Conservation (phyloP, 2,329 filamentous ascomycete genomes). For the Trichophyton mentagrophytes region DNA sequence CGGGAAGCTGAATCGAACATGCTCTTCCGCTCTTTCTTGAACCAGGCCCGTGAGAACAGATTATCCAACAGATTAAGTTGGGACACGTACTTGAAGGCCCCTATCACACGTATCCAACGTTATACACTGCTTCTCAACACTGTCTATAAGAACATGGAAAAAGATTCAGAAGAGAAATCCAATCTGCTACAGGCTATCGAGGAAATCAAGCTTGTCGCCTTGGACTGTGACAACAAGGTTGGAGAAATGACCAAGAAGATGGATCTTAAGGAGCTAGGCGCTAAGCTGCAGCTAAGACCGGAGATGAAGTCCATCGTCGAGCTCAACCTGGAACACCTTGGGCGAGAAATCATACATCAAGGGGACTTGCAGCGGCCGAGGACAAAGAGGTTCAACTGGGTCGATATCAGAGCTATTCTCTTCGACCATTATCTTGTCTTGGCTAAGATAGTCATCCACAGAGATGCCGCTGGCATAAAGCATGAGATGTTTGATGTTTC, state of each 20-base stretch:
- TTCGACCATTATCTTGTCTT: conserved; percentile 96
- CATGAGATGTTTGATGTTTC: conserved; percentile 84
- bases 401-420: conserved; percentile 83
- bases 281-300: conserved; percentile 71
- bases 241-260: conserved; percentile 88
- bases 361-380: conserved; percentile 84
- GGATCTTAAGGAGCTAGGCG: conserved; percentile 68
- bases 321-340: conserved; percentile 86
- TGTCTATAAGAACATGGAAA: conserved; percentile 68
- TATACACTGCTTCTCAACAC: conserved; percentile 74
- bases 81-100: conserved; percentile 87
- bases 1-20: conserved; percentile 76
- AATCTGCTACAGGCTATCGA: conserved; percentile 75
- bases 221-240: conserved; percentile 85
- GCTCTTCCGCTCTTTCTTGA: conserved; percentile 73
- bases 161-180: conserved; percentile 77
- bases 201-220: conserved; percentile 77
- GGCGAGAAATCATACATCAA: conserved; percentile 74
- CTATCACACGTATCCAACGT: conserved; percentile 82
- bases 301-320: conserved; percentile 72
- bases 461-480: conserved; percentile 60
- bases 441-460: conserved; percentile 59
- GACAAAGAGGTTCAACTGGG: conserved; percentile 78
- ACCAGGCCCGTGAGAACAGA: conserved; percentile 65
- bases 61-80: conserved; percentile 73